phyloP scores from a whole-genome alignment of 352 stramenopile genomes.

The Phytopythium vexans region DNA sequence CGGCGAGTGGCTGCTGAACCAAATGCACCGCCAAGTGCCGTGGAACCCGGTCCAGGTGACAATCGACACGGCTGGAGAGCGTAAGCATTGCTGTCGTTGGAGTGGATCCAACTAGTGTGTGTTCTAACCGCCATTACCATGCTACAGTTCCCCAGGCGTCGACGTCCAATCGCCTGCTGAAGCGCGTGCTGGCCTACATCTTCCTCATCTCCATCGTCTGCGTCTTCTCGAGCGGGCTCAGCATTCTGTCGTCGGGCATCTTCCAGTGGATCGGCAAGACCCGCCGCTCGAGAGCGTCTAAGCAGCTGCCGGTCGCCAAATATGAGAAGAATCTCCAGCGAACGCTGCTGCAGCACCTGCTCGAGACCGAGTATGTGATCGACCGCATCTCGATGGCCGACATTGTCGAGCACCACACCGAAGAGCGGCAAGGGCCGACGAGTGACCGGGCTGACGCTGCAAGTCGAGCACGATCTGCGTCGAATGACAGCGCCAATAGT shows the following conservation, averaged over 20 bases:
- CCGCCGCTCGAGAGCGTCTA: conserved; percentile 45
- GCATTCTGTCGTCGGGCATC: conserved; percentile 58
- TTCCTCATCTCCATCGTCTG: conserved; percentile 79
- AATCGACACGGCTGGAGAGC: conserved; percentile 50
- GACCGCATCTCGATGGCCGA: conserved; percentile 39
- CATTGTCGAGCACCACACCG: conserved; percentile 18
- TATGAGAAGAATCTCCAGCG: conserved; percentile 55
- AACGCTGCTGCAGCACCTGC: conserved; percentile 36
- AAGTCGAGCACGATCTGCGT: neutral
- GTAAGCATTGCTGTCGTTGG: conserved; percentile 25
- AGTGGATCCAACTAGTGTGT: neutral
- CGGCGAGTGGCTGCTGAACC: conserved; percentile 51
- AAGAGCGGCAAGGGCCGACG: neutral
- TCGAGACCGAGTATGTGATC: conserved; percentile 44
- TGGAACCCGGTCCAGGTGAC: conserved; percentile 63
- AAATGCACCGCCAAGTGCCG: conserved; percentile 29
- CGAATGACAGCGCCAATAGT: neutral
- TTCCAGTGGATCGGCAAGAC: conserved; percentile 64
- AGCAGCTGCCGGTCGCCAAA: conserved; percentile 50
- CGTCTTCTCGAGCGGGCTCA: conserved; percentile 71
- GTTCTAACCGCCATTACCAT: neutral
- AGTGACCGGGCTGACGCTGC: neutral
- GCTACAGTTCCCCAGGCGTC: conserved; percentile 45
- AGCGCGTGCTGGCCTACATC: conserved; percentile 69
- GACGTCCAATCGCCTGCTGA: conserved; percentile 56